A percentile compares a stretch with the other conserved stretches of the same genome.
These are phyloP conservation scores for Russula ochroleuca DNA, from an alignment of 768 basidiomycete species.

Conservation along the genomic window DNA sequence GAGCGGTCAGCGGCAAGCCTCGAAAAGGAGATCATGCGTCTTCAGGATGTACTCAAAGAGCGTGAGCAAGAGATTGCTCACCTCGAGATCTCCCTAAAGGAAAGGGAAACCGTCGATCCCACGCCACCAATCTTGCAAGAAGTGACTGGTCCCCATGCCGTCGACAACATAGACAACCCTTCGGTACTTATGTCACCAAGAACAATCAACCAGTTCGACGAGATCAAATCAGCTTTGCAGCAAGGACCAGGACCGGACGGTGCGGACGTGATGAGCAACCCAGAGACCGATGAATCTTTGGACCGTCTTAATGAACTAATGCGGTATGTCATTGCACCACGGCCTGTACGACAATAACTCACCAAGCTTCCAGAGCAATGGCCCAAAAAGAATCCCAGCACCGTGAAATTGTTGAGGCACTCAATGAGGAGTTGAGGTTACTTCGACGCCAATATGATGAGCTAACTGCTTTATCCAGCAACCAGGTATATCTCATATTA, in stretches of 20 bases:
- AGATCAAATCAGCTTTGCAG: slow-evolving; percentile 65
- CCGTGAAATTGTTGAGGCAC: slow-evolving; percentile 67
- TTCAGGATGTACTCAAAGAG: slow-evolving; percentile 88
- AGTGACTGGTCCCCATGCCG: slow-evolving; percentile 1
- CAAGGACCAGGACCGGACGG: slow-evolving; percentile 33
- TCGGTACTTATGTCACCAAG: slow-evolving; percentile 56
- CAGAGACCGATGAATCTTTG: slow-evolving; percentile 65
- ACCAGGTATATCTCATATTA: slow-evolving; percentile 56
- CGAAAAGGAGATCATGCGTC: slow-evolving; percentile 92
- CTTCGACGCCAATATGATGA: slow-evolving; percentile 80
- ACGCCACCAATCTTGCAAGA: slow-evolving; percentile 5
- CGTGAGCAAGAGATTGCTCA: slow-evolving; percentile 85
- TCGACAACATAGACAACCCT: slow-evolving; percentile 20
- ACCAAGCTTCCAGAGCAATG: slow-evolving; percentile 66
- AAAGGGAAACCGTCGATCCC: slow-evolving; percentile 32
- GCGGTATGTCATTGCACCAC: slow-evolving; percentile 52
- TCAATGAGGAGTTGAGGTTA: slow-evolving; percentile 62
- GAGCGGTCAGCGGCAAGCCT: slow-evolving; percentile 81
- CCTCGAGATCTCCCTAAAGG: slow-evolving; percentile 55
- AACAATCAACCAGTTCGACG: slow-evolving; percentile 70
- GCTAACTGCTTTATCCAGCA: slow-evolving; percentile 70
- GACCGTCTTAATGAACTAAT: slow-evolving; percentile 87
- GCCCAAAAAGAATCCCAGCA: slow-evolving; percentile 94
- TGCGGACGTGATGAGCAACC: slow-evolving; percentile 33
- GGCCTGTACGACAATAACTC: slow-evolving; percentile 22